Percentiles rank a stretch among this genome's conserved stretches.
Evolutionary conservation across 441 rosid species (phyloP).

Genomic region (Populus hybrid): DNA sequence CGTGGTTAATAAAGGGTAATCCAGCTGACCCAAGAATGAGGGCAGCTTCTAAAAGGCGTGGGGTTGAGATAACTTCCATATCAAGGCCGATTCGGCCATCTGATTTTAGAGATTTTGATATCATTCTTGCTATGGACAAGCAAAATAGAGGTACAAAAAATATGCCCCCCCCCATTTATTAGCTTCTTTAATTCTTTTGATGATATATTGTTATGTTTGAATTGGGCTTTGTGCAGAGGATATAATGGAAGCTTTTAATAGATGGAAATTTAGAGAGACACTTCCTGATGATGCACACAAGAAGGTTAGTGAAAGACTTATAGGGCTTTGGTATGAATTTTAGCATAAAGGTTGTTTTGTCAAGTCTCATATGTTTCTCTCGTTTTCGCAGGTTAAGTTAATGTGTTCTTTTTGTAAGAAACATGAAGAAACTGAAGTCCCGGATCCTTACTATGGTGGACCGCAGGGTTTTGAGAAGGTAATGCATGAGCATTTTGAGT

Average conservation of each 20-base stretch:
- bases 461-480: conserved; percentile 82
- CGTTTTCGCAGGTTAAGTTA: conserved; percentile 52
- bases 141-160: conserved; percentile 58
- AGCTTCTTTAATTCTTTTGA: background rate
- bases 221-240: conserved; percentile 48
- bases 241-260: conserved; percentile 63
- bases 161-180: background rate
- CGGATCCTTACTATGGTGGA: conserved; percentile 81
- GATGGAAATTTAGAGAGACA: conserved; percentile 66
- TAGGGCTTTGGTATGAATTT: background rate
- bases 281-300: conserved; percentile 78
- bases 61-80: conserved; percentile 77
- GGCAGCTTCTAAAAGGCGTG: conserved; percentile 74
- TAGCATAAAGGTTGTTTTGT: background rate
- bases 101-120: conserved; percentile 78
- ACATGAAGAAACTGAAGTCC: conserved; percentile 64
- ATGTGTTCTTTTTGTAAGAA: conserved; percentile 80
- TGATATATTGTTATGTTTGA: background rate
- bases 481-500: conserved; percentile 2
- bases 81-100: conserved; percentile 82
- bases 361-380: background rate
- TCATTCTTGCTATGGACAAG: conserved; percentile 88
- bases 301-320: conserved; percentile 42
- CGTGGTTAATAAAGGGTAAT: conserved; percentile 55
- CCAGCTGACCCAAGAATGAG: conserved; percentile 91